Percentiles rank a stretch among this genome's conserved stretches.
These are phyloP conservation scores for Phylloboletellus chloephorus DNA, from an alignment of 1,284 basidiomycete genomes.

Conservation along the genomic window DNA sequence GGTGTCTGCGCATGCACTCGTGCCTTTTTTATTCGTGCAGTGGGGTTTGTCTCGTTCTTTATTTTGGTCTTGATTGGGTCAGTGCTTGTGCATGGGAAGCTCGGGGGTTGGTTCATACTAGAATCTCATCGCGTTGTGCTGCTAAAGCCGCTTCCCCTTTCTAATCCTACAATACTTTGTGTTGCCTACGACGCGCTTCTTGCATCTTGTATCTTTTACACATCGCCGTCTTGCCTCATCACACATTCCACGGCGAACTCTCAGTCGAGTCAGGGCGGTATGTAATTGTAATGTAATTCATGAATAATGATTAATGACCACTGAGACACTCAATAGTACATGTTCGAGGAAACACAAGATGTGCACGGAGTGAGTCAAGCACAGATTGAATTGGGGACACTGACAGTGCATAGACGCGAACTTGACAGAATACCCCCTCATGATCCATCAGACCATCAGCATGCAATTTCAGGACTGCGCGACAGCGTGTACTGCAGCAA, in stretches of 20 bases:
- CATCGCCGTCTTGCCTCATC: background rate
- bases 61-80: background rate
- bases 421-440: too few species aligned
- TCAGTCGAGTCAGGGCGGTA: background rate
- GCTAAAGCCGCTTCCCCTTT: too few species aligned
- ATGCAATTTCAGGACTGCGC: too few species aligned
- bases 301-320: too few species aligned
- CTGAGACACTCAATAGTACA: too few species aligned
- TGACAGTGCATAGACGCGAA: too few species aligned
- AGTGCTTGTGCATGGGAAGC: background rate
- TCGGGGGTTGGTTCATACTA: too few species aligned
- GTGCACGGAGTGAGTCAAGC: too few species aligned
- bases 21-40: background rate
- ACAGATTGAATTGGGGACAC: too few species aligned
- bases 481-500: too few species aligned
- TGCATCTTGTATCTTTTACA: slow-evolving; percentile 14
- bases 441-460: too few species aligned
- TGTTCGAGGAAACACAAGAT: too few species aligned
- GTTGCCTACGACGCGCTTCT: slow-evolving; percentile 4
- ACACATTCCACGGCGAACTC: slow-evolving; percentile 4
- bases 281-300: slow-evolving; percentile 3
- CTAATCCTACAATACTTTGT: slow-evolving; percentile 3
- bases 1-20: background rate
- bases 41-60: background rate
- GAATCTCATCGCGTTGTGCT: background rate